Conservation (phyloP, 129 eudicot species). For the Lactuca saligna region DNA sequence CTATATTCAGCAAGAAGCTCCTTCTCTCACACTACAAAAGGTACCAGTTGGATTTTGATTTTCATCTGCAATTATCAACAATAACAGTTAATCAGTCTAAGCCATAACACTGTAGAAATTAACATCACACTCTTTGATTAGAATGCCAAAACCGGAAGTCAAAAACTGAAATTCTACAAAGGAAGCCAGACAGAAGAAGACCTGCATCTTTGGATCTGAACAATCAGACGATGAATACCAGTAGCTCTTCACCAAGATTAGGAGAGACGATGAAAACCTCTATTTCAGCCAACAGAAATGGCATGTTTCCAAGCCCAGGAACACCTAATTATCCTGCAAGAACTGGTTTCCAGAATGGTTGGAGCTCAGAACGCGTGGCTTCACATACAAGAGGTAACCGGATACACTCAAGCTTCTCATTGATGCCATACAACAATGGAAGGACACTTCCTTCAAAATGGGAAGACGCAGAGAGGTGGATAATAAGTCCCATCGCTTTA, state of each 20-base stretch:
- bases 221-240: conserved; percentile 37
- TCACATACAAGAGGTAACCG: conserved; percentile 42
- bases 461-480: conserved; percentile 99
- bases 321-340: conserved; percentile 61
- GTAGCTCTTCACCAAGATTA: conserved; percentile 63
- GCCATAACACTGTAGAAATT: not conserved
- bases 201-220: conserved; percentile 77
- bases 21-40: conserved; percentile 76
- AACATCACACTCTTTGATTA: conserved; percentile 26
- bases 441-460: conserved; percentile 85
- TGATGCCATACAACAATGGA: conserved; percentile 61
- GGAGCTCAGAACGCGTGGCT: conserved; percentile 86
- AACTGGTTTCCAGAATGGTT: conserved; percentile 12
- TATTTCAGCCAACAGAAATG: conserved; percentile 28
- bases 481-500: conserved; percentile 58
- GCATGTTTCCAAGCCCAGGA: conserved; percentile 73
- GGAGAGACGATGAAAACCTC: conserved; percentile 58
- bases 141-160: conserved; percentile 71
- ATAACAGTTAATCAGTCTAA: too few species aligned
- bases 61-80: not conserved
- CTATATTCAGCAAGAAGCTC: conserved; percentile 84
- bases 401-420: conserved; percentile 40
- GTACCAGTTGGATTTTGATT: conserved; percentile 35
- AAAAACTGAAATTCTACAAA: conserved; percentile 52
- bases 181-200: conserved; percentile 57